A percentile compares a stretch with the other conserved stretches of the same genome.
Evolutionary conservation across 345 rosid species (phyloP).

Genomic region (Boechera divaricarpa): DNA sequence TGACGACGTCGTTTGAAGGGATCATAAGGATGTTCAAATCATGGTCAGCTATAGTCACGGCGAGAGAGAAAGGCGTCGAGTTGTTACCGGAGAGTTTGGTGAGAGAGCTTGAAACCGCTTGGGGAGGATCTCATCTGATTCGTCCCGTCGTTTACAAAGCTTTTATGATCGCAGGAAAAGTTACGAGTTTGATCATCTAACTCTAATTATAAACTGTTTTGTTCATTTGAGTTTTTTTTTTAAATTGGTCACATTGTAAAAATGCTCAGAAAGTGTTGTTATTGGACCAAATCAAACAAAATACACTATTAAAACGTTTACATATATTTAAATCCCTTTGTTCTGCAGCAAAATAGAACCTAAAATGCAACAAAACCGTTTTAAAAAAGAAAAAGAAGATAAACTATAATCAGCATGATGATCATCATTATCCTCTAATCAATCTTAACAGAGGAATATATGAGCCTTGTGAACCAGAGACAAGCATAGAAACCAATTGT

Average conservation of each 20-base stretch:
- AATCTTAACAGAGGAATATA: conserved; percentile 85
- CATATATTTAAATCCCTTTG: conserved; percentile 28
- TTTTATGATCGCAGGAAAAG: conserved; percentile 67
- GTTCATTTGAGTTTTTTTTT: neutral
- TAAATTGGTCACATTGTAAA: conserved; percentile 10
- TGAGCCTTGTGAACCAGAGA: conserved; percentile 88
- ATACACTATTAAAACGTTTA: conserved; percentile 39
- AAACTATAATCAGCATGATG: conserved; percentile 33
- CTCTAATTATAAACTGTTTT: neutral
- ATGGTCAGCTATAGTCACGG: conserved; percentile 55
- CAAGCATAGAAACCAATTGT: conserved; percentile 84
- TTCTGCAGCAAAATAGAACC: conserved; percentile 36
- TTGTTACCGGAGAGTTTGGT: conserved; percentile 56
- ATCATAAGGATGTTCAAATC: conserved; percentile 56
- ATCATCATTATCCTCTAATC: conserved; percentile 45
- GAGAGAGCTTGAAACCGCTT: conserved; percentile 55
- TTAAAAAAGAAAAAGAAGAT: conserved; percentile 22
- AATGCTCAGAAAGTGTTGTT: conserved; percentile 12
- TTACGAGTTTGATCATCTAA: conserved; percentile 19
- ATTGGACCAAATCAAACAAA: conserved; percentile 41
- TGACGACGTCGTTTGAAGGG: conserved; percentile 59
- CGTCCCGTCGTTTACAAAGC: conserved; percentile 55
- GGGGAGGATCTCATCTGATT: conserved; percentile 59
- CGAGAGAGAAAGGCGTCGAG: conserved; percentile 67
- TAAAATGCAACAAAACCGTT: conserved; percentile 43